Evolutionary conservation across 2,329 filamentous ascomycete genomes (phyloP).

Genomic region (Penicillium sp.): DNA sequence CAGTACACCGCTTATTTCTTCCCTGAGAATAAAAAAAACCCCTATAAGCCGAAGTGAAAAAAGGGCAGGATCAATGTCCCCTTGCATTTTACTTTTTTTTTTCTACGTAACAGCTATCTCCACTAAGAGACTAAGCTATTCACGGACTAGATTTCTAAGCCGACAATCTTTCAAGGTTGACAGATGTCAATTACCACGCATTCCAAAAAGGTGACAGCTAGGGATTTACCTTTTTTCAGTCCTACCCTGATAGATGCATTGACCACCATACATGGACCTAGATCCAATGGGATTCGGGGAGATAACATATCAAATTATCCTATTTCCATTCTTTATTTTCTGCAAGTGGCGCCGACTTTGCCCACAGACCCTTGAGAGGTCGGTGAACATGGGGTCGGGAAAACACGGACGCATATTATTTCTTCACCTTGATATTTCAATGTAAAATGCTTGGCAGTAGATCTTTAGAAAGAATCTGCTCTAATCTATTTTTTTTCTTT

Average conservation of each 20-base stretch:
- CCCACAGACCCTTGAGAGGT: constrained; percentile 13
- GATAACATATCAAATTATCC: neutral
- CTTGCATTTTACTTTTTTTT: constrained; percentile 1
- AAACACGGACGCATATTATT: constrained; percentile 15
- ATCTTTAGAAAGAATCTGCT: neutral
- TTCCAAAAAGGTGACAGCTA: neutral
- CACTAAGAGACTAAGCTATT: neutral
- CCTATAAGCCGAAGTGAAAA: neutral
- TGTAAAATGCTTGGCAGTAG: neutral
- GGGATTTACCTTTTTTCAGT: neutral
- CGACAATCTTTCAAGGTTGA: neutral
- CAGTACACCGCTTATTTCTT: constrained; percentile 9
- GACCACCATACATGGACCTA: constrained; percentile 2
- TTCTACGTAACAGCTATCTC: too few species aligned
- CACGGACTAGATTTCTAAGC: neutral
- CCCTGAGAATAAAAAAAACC: neutral
- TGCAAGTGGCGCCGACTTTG: neutral
- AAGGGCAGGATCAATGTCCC: neutral
- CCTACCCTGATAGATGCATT: neutral
- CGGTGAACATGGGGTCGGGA: constrained; percentile 14
- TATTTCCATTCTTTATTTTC: constrained; percentile 7
- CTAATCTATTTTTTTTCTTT: neutral
- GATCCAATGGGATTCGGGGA: neutral
- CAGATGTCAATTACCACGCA: constrained; percentile 3
- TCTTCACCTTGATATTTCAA: too few species aligned